Evolutionary conservation across 306 rosid genomes (phyloP).

Genomic region (Trifolium dubium): DNA sequence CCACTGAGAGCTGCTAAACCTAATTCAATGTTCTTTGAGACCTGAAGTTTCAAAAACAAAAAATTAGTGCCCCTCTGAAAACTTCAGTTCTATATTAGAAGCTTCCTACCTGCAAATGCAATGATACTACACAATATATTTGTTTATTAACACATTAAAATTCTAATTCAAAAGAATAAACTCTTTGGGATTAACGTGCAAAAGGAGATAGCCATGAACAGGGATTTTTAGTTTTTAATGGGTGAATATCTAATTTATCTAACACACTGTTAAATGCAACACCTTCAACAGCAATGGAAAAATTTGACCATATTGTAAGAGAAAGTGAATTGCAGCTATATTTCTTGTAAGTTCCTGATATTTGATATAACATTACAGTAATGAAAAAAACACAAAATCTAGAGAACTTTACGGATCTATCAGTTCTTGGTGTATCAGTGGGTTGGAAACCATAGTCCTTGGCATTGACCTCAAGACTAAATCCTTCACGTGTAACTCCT

Average conservation of each 20-base stretch:
- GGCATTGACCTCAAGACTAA: conserved; percentile 85
- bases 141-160: neutral
- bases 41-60: conserved; percentile 51
- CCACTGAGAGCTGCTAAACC: conserved; percentile 88
- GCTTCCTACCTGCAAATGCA: conserved; percentile 15
- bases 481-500: conserved; percentile 90
- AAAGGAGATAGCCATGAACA: neutral
- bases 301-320: neutral
- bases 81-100: neutral
- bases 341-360: conserved; percentile 28
- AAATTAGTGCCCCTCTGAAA: conserved; percentile 33
- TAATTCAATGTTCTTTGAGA: conserved; percentile 81
- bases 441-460: conserved; percentile 84
- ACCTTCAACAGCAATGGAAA: neutral
- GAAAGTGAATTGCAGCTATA: conserved; percentile 12
- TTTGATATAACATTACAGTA: conserved; percentile 27
- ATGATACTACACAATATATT: conserved; percentile 22
- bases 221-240: neutral
- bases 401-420: conserved; percentile 76
- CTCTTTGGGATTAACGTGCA: neutral
- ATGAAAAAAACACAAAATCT: conserved; percentile 14
- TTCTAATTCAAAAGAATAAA: conserved; percentile 14
- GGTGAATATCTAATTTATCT: neutral
- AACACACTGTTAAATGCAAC: neutral
- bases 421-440: conserved; percentile 94